Base-by-base conservation (phyloP, 2,329 filamentous ascomycete genomes). In the Lasiodiplodia hormozganensis region DNA sequence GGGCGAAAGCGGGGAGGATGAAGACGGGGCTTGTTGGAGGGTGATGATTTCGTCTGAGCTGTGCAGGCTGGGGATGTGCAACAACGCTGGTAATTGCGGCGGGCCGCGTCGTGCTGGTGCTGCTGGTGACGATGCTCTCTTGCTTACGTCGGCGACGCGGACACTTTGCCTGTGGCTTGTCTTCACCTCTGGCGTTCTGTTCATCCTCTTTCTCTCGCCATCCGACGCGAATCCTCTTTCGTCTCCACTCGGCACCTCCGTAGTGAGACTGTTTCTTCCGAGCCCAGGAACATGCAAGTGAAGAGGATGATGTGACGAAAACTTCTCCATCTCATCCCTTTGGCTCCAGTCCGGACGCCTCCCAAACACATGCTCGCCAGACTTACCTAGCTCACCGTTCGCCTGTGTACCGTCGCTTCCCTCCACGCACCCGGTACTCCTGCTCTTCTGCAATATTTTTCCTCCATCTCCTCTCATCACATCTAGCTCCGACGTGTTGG, bases 281-380 rank as follows among this genome's bases (percentile, higher is more conserved):
- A 64, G 52, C 18, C 60, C 31, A 3, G 47, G 60, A 49, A 64
- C 18, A 34, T 64, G 60, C 5, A 64, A 34, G 25, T 64, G 60
- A 10, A 64, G 43, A 11, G 23, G 23, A 14, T 8, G 12, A 18
- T 28, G 47, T 14, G 12, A 38, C 43, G 18, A 31, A 2, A 52
- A 21, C n/a, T 23, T 57, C 14, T 38, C 34, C 34, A 38, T 14
- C 60, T 64, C 43, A 12, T 64, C 60, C 18, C 31, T 52, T 14
- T 64, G 60, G n/a, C 28, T 64, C 60, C 60, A 64, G 60, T 64
- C 60, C n/a, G 60, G 60, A 0, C 60, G 23, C 7, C 60, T 47
- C 18, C 47, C 60, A 18, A 52, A 10, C 14, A 38, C 11, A 21
- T 5, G 4, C 2, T 60, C 56, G 14, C 6, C 43, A 47, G 43